A percentile compares a stretch with the other conserved stretches of the same genome.
These are phyloP conservation scores for Bassia scoparia DNA, from an alignment of 148 eudicot genomes.

Conservation along the genomic window DNA sequence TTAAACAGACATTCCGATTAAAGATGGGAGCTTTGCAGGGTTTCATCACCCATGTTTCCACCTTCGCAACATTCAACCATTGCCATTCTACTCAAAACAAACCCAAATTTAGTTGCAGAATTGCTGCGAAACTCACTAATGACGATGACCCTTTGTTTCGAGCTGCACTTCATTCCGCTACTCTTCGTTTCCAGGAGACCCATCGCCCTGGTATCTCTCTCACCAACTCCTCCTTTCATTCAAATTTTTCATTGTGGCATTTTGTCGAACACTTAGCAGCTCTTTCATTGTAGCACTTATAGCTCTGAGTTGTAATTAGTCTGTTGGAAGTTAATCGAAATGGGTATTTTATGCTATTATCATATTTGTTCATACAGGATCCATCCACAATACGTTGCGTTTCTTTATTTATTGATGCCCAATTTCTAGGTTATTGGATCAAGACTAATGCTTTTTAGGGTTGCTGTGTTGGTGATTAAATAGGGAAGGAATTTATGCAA, in stretches of 20 bases:
- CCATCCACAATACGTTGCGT: too few species aligned
- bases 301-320: not conserved
- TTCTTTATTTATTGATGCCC: too few species aligned
- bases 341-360: not conserved
- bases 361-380: not conserved
- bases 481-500: not conserved
- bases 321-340: not conserved
- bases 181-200: slow-evolving; percentile 72
- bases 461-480: too few species aligned
- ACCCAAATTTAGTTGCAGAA: not conserved
- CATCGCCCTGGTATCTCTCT: slow-evolving; percentile 48
- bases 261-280: slow-evolving; percentile 39
- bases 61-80: not conserved
- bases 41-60: not conserved
- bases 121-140: slow-evolving; percentile 37
- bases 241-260: slow-evolving; percentile 36
- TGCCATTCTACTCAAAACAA: slow-evolving; percentile 4
- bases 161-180: slow-evolving; percentile 47
- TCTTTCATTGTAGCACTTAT: not conserved
- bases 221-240: not conserved
- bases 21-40: slow-evolving; percentile 13
- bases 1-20: not conserved
- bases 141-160: slow-evolving; percentile 43
- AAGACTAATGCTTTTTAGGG: not conserved
- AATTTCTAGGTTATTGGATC: too few species aligned